Evolutionary conservation across 495 filamentous ascomycete species (phyloP), one percentile per base, ranked within the genome.

Genomic region (Viridothelium virens): DNA sequence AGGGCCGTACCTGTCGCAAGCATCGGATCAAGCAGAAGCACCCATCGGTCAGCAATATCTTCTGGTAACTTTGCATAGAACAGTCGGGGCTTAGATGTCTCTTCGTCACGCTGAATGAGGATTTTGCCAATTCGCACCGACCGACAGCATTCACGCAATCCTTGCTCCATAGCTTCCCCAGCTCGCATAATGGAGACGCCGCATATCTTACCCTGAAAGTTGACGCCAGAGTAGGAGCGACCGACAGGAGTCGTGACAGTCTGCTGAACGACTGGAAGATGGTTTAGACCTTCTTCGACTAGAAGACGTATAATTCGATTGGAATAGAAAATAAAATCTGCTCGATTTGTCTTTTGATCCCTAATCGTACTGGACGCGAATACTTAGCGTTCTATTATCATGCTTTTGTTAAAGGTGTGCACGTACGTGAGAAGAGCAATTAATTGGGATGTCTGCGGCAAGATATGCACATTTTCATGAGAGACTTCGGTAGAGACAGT

Each of bases 311-410:
- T 97, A 74, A 98, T 97, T 69, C 94, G 86, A 79, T 98, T 98
- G 61, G 93, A 96, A 77, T 97, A 96, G 81, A 98, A 98, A 72
- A 98, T 96, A 77, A 97, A 98, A 77, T 97, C 94, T 44, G 91
- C 94, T 62, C 94, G 89, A 38, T 83, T 82, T 9, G 95, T 98
- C 69, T 88, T 83, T 77, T 87, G 89, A 75, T 97, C 90, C 70
- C 94, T 86, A 76, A 98, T 97, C 85, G 96, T 97, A 67, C 93
- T 98, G 59, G 67, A 12, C 31, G 12, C 33, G 48, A 10, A 10
- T 10, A 41, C 53, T 12, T 11, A 10, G 38, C 11, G 16, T 46
- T 2, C 38, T 16, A 9, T 59, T 46, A 10, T 10, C 25, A 6
- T 46, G 25, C 1, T 38, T 61, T 25, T 62, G 48, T 9, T 44